Base-by-base conservation (phyloP, 2,329 filamentous ascomycete genomes). In the Diaporthe citrichinensis region DNA sequence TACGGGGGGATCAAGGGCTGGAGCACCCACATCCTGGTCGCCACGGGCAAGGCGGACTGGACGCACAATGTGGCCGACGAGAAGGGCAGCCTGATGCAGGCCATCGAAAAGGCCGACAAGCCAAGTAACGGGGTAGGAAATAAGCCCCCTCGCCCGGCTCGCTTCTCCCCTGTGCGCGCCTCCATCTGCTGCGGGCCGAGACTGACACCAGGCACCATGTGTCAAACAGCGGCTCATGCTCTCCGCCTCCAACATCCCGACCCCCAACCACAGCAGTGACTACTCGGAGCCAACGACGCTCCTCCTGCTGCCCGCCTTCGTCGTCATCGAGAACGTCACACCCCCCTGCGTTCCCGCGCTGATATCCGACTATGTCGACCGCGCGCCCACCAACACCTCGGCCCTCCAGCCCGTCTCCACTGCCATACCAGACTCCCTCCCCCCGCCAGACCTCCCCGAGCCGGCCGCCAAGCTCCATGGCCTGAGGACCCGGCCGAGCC, bases 31-130 rank as follows among this genome's bases (percentile, higher is more conserved):
- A 83, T 98, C 77, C 87, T 99, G 44, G 95, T 98, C 23, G 97
- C 95, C 34, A 99, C 97, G n/a, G 95, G 95, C 77, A 98, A 98
- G 90, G 90, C 93, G 36, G 97, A 99, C 85, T 99, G 97, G 97
- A 94, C 96, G 81, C 87, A 94, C 76, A 94, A 98, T 86, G 94
- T 98, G 61, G 92, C 91, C 74, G 94, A 98, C 81, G 97, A 98
- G 87, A 93, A 94, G 84, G 94, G 94, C 8, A 95, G 93, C 82
- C 89, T 96, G 44, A 96, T 96, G 94, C 88, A 95, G 86, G 94
- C 94, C 2, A 90, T 96, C 79, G 89, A 85, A 20, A 86, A 86
- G 72, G 87, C 88, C 1, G 85, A 87, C 15, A 89, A 88, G 82
- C 93, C 93, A 1, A 88, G 84, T 36, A 94, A 94, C 78, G 94